Evolutionary conservation across 2,329 filamentous ascomycete species (phyloP), one percentile per base, ranked within the genome.

Genomic region (Aspergillus nomiae): DNA sequence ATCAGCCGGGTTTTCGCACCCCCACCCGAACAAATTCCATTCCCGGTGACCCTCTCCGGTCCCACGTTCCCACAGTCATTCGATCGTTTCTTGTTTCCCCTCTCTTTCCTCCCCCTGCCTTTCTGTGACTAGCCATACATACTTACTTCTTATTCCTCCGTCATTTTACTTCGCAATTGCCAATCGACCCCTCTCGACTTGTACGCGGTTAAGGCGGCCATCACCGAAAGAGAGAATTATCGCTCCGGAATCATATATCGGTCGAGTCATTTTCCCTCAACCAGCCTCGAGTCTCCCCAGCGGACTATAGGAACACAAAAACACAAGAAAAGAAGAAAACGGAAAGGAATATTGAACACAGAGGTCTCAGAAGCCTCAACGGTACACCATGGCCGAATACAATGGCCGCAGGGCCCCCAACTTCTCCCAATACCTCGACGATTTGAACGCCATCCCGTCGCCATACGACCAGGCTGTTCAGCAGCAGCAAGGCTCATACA

Each of bases 381-480:
- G 34, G 16, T 56, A 51, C 70, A 72, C 60, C 73, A 93, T 93
- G 90, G 88, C 91, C 77, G 86, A 83, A 76, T 93, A 88, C 85
- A 89, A 86, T 78, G 90, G 89, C 74, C 90, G 92, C 66, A 89
- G 90, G 75, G 91, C 87, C 71, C 90, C 92, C 74, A 96, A 96
- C 78, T 91, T 97, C 80, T 93, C 92, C 74, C 90, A 93, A 74
- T 96, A 95, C 82, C 85, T 97, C 69, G 90, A 92, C 73, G 90
- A 94, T 70, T 84, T 97, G 72, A 97, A 97, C 82, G 87, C 85
- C 53, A 82, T 90, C 61, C 85, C 85, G 2, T 83, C 88, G 65
- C 83, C 90, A 65, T 87, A 88, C 70, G 86, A 90, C 59, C 84
- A 89, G 65, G 85, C 85, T 32, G 75, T 78, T 48, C 81, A 84